phyloP scores from a whole-genome alignment of 345 rosid genomes.

The Bruguiera parviflora region DNA sequence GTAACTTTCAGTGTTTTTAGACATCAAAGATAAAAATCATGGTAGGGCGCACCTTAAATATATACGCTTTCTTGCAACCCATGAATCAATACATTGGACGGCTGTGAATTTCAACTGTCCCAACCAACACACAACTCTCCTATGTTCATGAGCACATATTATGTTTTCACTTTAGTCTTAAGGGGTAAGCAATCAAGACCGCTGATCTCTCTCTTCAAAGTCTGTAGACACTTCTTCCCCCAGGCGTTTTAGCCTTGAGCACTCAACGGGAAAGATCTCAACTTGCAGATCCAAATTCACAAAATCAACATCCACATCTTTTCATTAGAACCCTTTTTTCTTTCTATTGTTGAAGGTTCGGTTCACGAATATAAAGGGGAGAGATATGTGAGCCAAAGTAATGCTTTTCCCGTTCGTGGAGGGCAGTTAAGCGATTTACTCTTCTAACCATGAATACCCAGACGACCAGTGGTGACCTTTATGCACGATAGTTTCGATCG shows the following conservation, averaged over 20 bases:
- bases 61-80: too few species aligned
- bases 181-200: neutral
- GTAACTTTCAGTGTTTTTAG: too few species aligned
- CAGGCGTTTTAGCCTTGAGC: neutral
- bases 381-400: constrained; percentile 64
- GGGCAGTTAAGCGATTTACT: too few species aligned
- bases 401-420: too few species aligned
- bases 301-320: neutral
- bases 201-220: constrained; percentile 1
- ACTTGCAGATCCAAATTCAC: constrained; percentile 36
- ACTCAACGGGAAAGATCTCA: constrained; percentile 8
- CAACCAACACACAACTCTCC: too few species aligned
- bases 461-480: too few species aligned
- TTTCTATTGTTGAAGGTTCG: constrained; percentile 45
- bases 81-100: too few species aligned
- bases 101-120: too few species aligned
- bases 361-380: constrained; percentile 78
- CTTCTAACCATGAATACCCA: too few species aligned
- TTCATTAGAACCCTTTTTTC: neutral
- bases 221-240: neutral
- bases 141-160: neutral
- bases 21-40: too few species aligned
- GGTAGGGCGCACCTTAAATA: neutral
- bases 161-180: neutral
- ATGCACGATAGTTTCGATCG: too few species aligned